phyloP scores from a whole-genome alignment of 2,329 filamentous ascomycete genomes.

The Canariomyces notabilis region DNA sequence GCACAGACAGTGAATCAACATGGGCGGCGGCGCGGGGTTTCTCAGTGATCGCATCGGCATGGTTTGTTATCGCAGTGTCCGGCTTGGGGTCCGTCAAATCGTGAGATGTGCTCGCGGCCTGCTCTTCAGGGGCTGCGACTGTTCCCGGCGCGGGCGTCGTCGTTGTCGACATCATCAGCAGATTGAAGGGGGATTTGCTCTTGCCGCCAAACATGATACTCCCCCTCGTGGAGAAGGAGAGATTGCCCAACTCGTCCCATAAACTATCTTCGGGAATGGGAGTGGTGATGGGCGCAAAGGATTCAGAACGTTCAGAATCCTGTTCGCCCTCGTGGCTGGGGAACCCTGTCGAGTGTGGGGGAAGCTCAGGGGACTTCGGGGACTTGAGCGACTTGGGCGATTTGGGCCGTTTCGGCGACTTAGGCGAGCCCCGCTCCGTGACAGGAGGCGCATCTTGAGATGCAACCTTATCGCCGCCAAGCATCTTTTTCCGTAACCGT shows the following conservation, averaged over 20 bases:
- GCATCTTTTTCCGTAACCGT: constrained; percentile 22
- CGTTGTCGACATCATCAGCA: constrained; percentile 9
- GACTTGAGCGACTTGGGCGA: constrained; percentile 24
- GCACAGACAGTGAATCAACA: constrained; percentile 27
- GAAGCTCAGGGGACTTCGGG: not conserved
- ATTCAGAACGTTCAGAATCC: constrained; percentile 21
- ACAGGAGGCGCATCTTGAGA: constrained; percentile 14
- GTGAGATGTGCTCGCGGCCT: not conserved
- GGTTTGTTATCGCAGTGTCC: not conserved
- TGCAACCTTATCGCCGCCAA: constrained; percentile 22
- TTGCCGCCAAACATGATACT: constrained; percentile 57
- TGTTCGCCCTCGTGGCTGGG: constrained; percentile 15
- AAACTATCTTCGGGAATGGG: constrained; percentile 52
- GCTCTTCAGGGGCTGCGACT: constrained; percentile 2
- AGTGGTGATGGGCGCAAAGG: constrained; percentile 50
- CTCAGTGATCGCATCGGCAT: constrained; percentile 18
- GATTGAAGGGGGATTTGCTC: constrained; percentile 24
- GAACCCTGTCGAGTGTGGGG: constrained; percentile 18
- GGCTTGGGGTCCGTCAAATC: not conserved
- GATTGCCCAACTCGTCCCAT: constrained; percentile 53
- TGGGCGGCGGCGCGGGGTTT: constrained; percentile 12
- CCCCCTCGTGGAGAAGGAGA: constrained; percentile 59
- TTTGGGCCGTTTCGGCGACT: constrained; percentile 25
- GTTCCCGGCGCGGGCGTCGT: constrained; percentile 15
- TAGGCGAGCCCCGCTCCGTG: constrained; percentile 23